phyloP scores from a whole-genome alignment of 352 stramenopile species.

The Pythium volutum region DNA sequence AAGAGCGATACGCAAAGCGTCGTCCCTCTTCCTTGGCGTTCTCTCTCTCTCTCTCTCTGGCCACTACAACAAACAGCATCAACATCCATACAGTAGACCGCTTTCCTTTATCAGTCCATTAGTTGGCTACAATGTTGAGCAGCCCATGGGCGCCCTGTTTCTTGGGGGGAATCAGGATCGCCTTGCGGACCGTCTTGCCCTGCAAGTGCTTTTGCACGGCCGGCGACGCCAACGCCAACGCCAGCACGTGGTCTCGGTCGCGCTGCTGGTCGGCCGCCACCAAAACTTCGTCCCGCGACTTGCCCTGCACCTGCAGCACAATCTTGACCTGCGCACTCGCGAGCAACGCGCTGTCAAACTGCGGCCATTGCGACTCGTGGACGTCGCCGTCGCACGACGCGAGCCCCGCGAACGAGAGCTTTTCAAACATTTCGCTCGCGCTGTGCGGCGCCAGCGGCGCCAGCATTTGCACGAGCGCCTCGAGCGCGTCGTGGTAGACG shows the following conservation, averaged over 20 bases:
- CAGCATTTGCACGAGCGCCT: slow-evolving; percentile 71
- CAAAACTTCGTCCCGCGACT: slow-evolving; percentile 67
- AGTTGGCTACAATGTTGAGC: slow-evolving; percentile 69
- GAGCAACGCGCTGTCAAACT: slow-evolving; percentile 53
- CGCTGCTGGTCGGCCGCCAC: slow-evolving; percentile 45
- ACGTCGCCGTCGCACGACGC: slow-evolving; percentile 31
- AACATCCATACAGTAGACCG: slow-evolving; percentile 9
- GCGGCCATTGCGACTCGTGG: slow-evolving; percentile 58
- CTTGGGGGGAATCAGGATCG: slow-evolving; percentile 78
- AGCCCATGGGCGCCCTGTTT: slow-evolving; percentile 73
- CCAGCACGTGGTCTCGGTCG: slow-evolving; percentile 62
- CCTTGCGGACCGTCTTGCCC: slow-evolving; percentile 61
- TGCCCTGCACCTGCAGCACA: slow-evolving; percentile 79
- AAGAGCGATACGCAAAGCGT: slow-evolving; percentile 17
- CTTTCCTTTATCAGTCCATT: not conserved
- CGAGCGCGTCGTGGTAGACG: slow-evolving; percentile 53
- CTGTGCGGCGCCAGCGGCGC: slow-evolving; percentile 76
- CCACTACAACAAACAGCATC: not conserved
- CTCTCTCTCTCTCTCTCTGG: not conserved
- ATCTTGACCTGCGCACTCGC: slow-evolving; percentile 74
- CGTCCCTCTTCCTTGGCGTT: slow-evolving; percentile 23
- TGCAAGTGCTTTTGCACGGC: slow-evolving; percentile 68
- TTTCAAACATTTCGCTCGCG: slow-evolving; percentile 76
- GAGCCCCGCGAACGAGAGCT: slow-evolving; percentile 32
- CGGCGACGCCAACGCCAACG: slow-evolving; percentile 49